These are phyloP conservation scores for Myxozyma lipomycoides DNA, from an alignment of 805 yeast genomes.

Conservation along the genomic window DNA sequence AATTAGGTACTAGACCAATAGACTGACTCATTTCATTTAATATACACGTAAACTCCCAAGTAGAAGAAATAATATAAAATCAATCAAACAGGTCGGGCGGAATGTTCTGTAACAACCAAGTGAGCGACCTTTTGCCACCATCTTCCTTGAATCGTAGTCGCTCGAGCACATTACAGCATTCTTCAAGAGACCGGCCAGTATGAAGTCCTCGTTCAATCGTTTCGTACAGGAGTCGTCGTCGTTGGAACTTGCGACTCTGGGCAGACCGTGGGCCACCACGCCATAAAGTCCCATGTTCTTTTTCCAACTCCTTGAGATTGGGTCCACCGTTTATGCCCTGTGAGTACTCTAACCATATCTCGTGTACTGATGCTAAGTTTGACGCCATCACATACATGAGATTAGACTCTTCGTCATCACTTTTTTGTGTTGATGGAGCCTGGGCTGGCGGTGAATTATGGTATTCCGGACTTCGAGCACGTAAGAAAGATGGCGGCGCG, in stretches of 20 bases:
- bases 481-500: neutral
- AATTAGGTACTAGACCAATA: too few relatives aligned
- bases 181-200: slow-evolving; percentile 20
- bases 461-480: neutral
- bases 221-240: slow-evolving; percentile 21
- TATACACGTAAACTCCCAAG: too few relatives aligned
- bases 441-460: neutral
- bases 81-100: slow-evolving; percentile 18
- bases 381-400: slow-evolving; percentile 24
- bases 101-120: slow-evolving; percentile 22
- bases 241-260: slow-evolving; percentile 24
- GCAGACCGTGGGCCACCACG: slow-evolving; percentile 27
- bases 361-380: slow-evolving; percentile 19
- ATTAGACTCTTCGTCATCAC: neutral
- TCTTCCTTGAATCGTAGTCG: slow-evolving; percentile 16
- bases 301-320: slow-evolving; percentile 15
- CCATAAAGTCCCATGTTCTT: slow-evolving; percentile 25
- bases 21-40: too few relatives aligned
- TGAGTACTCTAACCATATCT: slow-evolving; percentile 26
- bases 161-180: slow-evolving; percentile 23
- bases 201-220: slow-evolving; percentile 21
- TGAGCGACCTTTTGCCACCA: slow-evolving; percentile 18
- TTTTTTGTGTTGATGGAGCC: neutral
- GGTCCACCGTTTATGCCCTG: slow-evolving; percentile 25
- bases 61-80: too few relatives aligned